Conservation (phyloP, 352 stramenopile genomes). For the Phytophthora uliginosa region DNA sequence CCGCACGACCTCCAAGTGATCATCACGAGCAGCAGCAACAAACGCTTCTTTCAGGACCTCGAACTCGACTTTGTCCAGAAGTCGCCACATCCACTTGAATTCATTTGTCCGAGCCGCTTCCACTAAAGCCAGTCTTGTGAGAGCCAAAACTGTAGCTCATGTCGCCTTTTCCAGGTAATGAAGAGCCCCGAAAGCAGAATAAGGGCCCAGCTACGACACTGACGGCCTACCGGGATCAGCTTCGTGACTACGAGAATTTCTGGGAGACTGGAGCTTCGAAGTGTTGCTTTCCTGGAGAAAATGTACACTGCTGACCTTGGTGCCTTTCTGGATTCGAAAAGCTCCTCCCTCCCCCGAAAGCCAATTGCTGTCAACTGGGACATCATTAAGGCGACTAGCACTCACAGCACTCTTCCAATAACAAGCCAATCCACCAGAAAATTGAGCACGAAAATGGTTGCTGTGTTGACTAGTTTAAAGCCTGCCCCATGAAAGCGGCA, state of each 20-base stretch:
- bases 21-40: not conserved
- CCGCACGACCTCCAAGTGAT: not conserved
- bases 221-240: too few species aligned
- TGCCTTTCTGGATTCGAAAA: not conserved
- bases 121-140: not conserved
- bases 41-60: not conserved
- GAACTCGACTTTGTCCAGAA: not conserved
- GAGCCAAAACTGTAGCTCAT: not conserved
- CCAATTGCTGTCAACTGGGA: too few species aligned
- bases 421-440: not conserved
- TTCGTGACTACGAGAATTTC: too few species aligned
- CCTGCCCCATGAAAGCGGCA: too few species aligned
- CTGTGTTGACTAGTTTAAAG: not conserved
- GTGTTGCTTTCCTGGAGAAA: not conserved
- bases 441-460: not conserved
- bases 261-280: too few species aligned
- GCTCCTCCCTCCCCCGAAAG: not conserved
- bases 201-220: too few species aligned
- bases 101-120: not conserved
- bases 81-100: not conserved
- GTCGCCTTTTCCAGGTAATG: not conserved
- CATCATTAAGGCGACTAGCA: too few species aligned
- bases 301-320: not conserved
- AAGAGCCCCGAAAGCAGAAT: not conserved
- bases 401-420: too few species aligned